A percentile compares a stretch with the other conserved stretches of the same genome.
Conservation (phyloP, 805 yeast genomes). For the Barnettozyma wickerhamii region DNA sequence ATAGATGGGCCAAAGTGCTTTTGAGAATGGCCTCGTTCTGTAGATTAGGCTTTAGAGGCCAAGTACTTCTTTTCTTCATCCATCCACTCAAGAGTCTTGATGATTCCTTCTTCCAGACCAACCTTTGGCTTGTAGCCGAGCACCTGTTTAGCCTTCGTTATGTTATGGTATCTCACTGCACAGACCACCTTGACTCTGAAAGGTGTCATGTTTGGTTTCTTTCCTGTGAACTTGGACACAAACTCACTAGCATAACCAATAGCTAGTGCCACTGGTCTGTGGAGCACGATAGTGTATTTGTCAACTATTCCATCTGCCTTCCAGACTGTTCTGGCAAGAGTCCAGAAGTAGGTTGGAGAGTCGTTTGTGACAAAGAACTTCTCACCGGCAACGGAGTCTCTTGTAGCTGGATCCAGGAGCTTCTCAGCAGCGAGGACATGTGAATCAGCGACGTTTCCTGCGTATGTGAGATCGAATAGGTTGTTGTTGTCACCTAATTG, state of each 20-base stretch:
- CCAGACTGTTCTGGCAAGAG: slow-evolving; percentile 95
- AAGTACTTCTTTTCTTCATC: slow-evolving; percentile 46
- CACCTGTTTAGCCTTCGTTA: slow-evolving; percentile 73
- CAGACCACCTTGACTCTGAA: slow-evolving; percentile 91
- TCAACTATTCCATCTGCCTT: slow-evolving; percentile 90
- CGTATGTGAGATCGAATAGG: slow-evolving; percentile 94
- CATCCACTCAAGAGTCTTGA: slow-evolving; percentile 82
- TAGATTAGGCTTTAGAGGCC: slow-evolving; percentile 1
- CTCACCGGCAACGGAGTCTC: slow-evolving; percentile 67
- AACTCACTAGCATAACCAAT: slow-evolving; percentile 81
- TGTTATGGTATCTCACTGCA: slow-evolving; percentile 91
- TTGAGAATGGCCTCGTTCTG: too few relatives aligned
- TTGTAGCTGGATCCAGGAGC: slow-evolving; percentile 44
- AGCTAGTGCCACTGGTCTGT: slow-evolving; percentile 69
- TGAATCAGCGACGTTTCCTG: slow-evolving; percentile 97
- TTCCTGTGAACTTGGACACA: slow-evolving; percentile 64
- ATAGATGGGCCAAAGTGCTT: too few relatives aligned
- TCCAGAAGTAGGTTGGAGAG: slow-evolving; percentile 94
- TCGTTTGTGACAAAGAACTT: slow-evolving; percentile 90
- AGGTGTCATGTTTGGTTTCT: slow-evolving; percentile 92
- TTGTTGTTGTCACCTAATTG: slow-evolving; percentile 95
- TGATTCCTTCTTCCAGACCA: slow-evolving; percentile 74
- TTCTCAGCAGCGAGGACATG: slow-evolving; percentile 90
- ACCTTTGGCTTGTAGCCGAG: slow-evolving; percentile 82
- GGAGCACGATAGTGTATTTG: slow-evolving; percentile 59